Evolutionary conservation across 352 stramenopile species (phyloP).

Genomic region (Globisporangium splendens): DNA sequence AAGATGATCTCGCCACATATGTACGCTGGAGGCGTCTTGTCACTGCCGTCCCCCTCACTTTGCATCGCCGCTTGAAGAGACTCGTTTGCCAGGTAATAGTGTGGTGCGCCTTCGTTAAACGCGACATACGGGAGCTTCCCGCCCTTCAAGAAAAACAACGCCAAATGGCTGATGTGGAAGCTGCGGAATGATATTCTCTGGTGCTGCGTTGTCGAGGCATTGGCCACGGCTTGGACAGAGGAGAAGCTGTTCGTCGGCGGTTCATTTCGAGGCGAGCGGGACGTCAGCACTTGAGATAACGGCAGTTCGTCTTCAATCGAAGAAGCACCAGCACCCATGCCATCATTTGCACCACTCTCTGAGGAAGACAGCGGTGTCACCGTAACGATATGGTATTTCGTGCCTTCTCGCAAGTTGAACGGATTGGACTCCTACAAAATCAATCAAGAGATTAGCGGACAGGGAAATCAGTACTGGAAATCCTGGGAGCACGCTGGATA

Average conservation of each 20-base stretch:
- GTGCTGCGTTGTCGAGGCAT: conserved; percentile 24
- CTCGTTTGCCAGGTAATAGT: conserved; percentile 81
- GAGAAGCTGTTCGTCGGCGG: conserved; percentile 9
- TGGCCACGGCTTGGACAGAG: conserved; percentile 10
- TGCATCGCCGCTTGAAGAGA: conserved; percentile 69
- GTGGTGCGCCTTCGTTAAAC: conserved; percentile 75
- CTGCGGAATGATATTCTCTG: conserved; percentile 76
- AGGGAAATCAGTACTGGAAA: background rate
- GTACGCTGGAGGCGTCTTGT: conserved; percentile 66
- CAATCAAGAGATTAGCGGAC: conserved; percentile 4
- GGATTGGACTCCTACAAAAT: conserved; percentile 43
- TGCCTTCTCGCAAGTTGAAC: conserved; percentile 65
- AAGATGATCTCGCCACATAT: conserved; percentile 84
- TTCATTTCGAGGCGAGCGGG: conserved; percentile 29
- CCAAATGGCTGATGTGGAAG: conserved; percentile 81
- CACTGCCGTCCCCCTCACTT: conserved; percentile 29
- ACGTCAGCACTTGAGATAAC: conserved; percentile 59
- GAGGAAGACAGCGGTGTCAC: conserved; percentile 61
- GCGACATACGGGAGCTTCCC: conserved; percentile 77
- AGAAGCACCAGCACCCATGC: conserved; percentile 12
- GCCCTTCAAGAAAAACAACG: conserved; percentile 74
- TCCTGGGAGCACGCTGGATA: background rate
- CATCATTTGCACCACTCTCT: conserved; percentile 7
- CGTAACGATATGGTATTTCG: conserved; percentile 70
- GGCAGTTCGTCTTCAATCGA: conserved; percentile 51